A percentile compares a stretch with the other conserved stretches of the same genome.
Evolutionary conservation across 1,139 yeast species (phyloP).

Genomic region (Meyerozyma smithsonii): DNA sequence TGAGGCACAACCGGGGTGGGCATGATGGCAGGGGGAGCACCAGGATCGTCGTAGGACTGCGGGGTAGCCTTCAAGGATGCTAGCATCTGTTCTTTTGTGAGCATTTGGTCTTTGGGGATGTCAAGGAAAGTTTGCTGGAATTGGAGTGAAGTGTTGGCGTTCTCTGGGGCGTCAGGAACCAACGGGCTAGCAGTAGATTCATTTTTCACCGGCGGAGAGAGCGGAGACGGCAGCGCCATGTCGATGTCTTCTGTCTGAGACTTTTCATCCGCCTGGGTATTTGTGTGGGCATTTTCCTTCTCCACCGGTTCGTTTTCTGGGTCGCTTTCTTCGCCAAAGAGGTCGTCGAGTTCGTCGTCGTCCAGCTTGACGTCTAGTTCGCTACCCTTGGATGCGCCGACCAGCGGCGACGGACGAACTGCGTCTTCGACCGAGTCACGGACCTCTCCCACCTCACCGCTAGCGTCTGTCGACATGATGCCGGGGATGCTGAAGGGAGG

Average conservation of each 20-base stretch:
- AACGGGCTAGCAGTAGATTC: constrained; percentile 1
- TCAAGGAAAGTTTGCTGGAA: constrained; percentile 28
- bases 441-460: constrained; percentile 1
- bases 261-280: constrained; percentile 5
- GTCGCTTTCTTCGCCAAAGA: constrained; percentile 39
- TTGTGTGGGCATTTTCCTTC: too few relatives aligned
- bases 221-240: constrained; percentile 1
- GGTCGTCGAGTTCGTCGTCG: constrained; percentile 35
- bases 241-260: constrained; percentile 4
- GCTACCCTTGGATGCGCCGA: not conserved
- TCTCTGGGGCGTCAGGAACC: not conserved
- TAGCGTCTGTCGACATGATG: constrained; percentile 20
- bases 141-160: not conserved
- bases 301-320: constrained; percentile 18
- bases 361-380: constrained; percentile 7
- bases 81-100: constrained; percentile 47
- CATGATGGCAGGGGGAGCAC: constrained; percentile 67
- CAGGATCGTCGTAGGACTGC: constrained; percentile 72
- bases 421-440: constrained; percentile 6
- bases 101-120: constrained; percentile 43
- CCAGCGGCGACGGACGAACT: not conserved
- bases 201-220: constrained; percentile 2
- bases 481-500: constrained; percentile 25
- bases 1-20: constrained; percentile 52
- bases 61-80: constrained; percentile 21